Base-by-base conservation (phyloP, 148 eudicot genomes). In the Spergularia bocconei region DNA sequence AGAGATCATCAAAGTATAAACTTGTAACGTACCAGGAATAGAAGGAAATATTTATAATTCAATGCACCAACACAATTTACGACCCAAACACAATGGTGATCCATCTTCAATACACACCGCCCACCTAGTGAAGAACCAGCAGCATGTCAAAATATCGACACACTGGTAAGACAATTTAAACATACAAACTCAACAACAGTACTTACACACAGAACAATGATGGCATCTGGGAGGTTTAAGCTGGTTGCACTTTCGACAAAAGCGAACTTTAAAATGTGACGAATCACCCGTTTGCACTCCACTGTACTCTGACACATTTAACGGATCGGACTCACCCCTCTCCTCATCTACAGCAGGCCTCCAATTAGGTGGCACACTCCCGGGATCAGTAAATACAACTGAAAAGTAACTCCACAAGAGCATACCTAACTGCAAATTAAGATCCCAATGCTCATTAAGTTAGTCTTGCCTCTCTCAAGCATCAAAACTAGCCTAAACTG, bases 61-160 rank as follows among this genome's bases (percentile, higher is more conserved):
- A 90, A 81, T 79, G 99, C 99, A 67, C 99, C 99, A 54, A 95
- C 98, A 77, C 98, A 95, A 76, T 95, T 95, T 70, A 95, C 98
- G 74, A 95, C 99, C 99, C 99, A 95, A 41, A 95, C 99, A 81
- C 99, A 95, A 81, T 95, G 99, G 79, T 95, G 99, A 79, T 95
- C 99, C 99, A 95, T 95, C 81, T 95, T 95, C 56, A 95, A 91
- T 68, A 95, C 87, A 75, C 99, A 95, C 75, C 91, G 88, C 79
- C 94, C 98, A 86, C 99, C 99, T 95, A 86, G 71, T 50, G 72
- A 23, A 20, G 38, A 62, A 51, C 55, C 17, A 75, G 60, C 67
- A 56, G 71, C 70, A 80, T 23, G 12, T 78, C 61, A 80, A 39
- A 36, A 17, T 23, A 7, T 21, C 52, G 59, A 72, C 29, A 77